These are phyloP conservation scores for Letharia columbiana DNA, from an alignment of 495 filamentous ascomycete genomes.

Conservation along the genomic window DNA sequence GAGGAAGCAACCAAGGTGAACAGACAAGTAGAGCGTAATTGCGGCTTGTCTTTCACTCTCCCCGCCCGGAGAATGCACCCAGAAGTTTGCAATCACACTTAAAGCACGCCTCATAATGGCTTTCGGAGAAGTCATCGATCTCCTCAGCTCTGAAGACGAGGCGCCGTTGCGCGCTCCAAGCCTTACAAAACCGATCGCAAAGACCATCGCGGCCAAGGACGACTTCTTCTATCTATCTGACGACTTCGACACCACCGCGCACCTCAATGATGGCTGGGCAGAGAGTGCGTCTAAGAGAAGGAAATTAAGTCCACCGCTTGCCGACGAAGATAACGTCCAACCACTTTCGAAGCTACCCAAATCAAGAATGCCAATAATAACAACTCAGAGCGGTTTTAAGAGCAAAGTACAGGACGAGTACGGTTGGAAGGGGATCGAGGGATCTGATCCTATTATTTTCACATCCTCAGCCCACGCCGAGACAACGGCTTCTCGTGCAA, in stretches of 20 bases:
- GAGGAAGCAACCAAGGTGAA: not conserved
- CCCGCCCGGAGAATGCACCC: not conserved
- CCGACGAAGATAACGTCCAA: slow-evolving; percentile 11
- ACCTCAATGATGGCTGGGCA: slow-evolving; percentile 29
- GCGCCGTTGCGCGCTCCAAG: slow-evolving; percentile 2
- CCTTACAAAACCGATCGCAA: slow-evolving; percentile 7
- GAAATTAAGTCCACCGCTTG: slow-evolving; percentile 31
- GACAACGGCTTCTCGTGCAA: slow-evolving; percentile 13
- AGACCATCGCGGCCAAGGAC: not conserved
- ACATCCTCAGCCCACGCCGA: slow-evolving; percentile 40
- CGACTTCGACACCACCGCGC: slow-evolving; percentile 38
- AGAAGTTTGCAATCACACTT: not conserved
- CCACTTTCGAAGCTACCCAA: slow-evolving; percentile 2
- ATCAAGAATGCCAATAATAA: not conserved
- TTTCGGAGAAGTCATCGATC: slow-evolving; percentile 21
- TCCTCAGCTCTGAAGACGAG: slow-evolving; percentile 27
- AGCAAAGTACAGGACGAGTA: not conserved
- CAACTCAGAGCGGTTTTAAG: not conserved
- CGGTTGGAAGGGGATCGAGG: slow-evolving; percentile 21
- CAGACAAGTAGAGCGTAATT: not conserved
- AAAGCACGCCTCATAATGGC: slow-evolving; percentile 9
- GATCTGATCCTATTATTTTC: slow-evolving; percentile 47
- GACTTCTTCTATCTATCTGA: slow-evolving; percentile 38
- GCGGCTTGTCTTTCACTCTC: not conserved
- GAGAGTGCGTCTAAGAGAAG: slow-evolving; percentile 37